Conservation (phyloP, 768 basidiomycete species). For the Pisolithus orientalis region DNA sequence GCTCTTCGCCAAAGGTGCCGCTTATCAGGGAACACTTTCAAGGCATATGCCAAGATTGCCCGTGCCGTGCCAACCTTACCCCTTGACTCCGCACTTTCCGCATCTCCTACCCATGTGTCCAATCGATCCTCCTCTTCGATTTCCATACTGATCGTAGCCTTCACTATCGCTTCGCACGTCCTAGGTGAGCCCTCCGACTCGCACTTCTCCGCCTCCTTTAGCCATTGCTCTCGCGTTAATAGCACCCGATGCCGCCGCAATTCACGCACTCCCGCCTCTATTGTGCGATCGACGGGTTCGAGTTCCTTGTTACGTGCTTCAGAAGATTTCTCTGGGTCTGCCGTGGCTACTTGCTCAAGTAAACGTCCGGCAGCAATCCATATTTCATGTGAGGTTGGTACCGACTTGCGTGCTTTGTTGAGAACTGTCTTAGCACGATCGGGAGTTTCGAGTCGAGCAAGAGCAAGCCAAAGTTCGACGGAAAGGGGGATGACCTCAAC, state of each 20-base stretch:
- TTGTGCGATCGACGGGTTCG: constrained; percentile 79
- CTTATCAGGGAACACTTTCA: constrained; percentile 86
- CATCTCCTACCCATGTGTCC: constrained; percentile 89
- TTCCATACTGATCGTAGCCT: constrained; percentile 90
- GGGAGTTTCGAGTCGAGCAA: constrained; percentile 93
- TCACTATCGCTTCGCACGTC: constrained; percentile 92
- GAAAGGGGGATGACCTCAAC: constrained; percentile 96
- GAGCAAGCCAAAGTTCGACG: constrained; percentile 95
- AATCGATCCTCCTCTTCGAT: constrained; percentile 91
- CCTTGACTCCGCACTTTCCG: constrained; percentile 69
- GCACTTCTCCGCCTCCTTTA: constrained; percentile 90
- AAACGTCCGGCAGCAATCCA: constrained; percentile 97
- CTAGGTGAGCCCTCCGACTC: constrained; percentile 79
- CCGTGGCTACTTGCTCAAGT: constrained; percentile 75
- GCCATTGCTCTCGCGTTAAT: constrained; percentile 87
- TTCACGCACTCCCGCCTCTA: constrained; percentile 75
- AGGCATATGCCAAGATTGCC: constrained; percentile 84
- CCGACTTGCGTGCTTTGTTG: constrained; percentile 90
- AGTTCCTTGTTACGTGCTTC: constrained; percentile 59
- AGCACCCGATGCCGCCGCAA: constrained; percentile 81
- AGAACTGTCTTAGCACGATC: constrained; percentile 88
- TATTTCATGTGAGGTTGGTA: constrained; percentile 96
- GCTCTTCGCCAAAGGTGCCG: constrained; percentile 85
- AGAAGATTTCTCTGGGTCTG: constrained; percentile 38
- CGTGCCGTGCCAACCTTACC: constrained; percentile 78